A percentile compares a stretch with the other conserved stretches of the same genome.
Conservation (phyloP, 306 rosid species). For the Aeschynomene evenia region DNA sequence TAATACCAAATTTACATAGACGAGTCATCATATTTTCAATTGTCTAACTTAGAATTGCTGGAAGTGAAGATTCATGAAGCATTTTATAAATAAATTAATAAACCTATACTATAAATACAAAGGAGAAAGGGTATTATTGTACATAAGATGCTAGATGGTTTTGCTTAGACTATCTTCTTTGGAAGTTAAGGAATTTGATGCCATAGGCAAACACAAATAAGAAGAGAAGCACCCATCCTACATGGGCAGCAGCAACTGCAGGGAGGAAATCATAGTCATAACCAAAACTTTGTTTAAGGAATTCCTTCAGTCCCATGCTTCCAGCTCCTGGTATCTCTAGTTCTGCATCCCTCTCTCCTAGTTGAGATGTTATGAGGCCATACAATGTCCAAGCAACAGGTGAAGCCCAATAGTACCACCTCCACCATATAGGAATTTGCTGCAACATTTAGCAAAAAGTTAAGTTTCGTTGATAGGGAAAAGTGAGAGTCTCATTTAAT, state of each 20-base stretch:
- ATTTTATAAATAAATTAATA: background rate
- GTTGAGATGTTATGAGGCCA: conserved; percentile 39
- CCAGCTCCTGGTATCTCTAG: conserved; percentile 37
- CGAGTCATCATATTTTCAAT: too few species aligned
- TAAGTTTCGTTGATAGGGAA: conserved; percentile 6
- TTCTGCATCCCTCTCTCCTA: conserved; percentile 20
- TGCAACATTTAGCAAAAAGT: conserved; percentile 24
- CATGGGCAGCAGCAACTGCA: conserved; percentile 49
- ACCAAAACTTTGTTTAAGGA: conserved; percentile 42
- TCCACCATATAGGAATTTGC: conserved; percentile 81
- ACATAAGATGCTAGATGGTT: conserved; percentile 23
- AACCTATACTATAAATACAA: background rate
- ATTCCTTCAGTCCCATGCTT: background rate
- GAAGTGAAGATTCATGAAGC: background rate
- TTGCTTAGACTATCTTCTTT: conserved; percentile 37
- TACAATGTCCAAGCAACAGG: conserved; percentile 42
- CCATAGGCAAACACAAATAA: conserved; percentile 59
- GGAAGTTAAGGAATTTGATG: conserved; percentile 68
- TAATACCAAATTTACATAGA: too few species aligned
- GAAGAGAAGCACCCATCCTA: conserved; percentile 71
- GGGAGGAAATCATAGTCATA: conserved; percentile 55
- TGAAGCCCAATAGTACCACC: conserved; percentile 60
- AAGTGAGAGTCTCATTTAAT: background rate
- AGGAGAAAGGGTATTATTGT: background rate
- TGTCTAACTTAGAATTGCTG: too few species aligned